Evolutionary conservation across 768 basidiomycete species (phyloP).

Genomic region (Naganishia onofrii): DNA sequence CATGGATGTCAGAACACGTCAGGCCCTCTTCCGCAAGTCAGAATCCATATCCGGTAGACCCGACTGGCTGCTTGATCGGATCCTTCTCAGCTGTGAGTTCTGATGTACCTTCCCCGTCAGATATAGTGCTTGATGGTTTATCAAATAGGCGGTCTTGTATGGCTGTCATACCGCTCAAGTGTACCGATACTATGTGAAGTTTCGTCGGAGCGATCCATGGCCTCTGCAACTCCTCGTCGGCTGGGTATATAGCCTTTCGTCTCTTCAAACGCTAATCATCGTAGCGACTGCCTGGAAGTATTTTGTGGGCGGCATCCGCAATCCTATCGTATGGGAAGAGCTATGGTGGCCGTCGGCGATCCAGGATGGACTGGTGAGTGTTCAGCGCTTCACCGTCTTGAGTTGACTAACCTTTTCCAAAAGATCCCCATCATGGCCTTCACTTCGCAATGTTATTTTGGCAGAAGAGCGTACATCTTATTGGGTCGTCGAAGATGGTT

Average conservation of each 20-base stretch:
- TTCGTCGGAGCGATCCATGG: conserved; percentile 20
- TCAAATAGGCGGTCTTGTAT: conserved; percentile 35
- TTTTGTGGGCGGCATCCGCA: conserved; percentile 37
- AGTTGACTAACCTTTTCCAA: conserved; percentile 5
- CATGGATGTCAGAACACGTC: background rate
- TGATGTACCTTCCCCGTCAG: background rate
- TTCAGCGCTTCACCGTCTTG: too few relatives aligned
- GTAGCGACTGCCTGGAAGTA: conserved; percentile 39
- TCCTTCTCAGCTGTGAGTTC: conserved; percentile 34
- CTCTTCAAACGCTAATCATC: conserved; percentile 42
- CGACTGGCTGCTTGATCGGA: conserved; percentile 38
- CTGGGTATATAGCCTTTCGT: conserved; percentile 40
- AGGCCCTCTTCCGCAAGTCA: conserved; percentile 19
- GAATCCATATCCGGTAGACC: conserved; percentile 40
- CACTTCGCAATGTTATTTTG: conserved; percentile 45
- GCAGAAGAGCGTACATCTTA: conserved; percentile 41
- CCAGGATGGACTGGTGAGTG: conserved; percentile 46
- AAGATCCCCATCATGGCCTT: conserved; percentile 44
- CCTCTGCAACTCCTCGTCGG: conserved; percentile 32
- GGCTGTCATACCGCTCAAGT: conserved; percentile 42
- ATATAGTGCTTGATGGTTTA: background rate
- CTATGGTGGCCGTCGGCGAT: conserved; percentile 45
- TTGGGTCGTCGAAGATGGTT: conserved; percentile 40
- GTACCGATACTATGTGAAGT: conserved; percentile 36
- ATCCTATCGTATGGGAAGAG: conserved; percentile 40